phyloP scores from a whole-genome alignment of 192 early-diverging fungal species.

The Chytriomyces hyalinus region DNA sequence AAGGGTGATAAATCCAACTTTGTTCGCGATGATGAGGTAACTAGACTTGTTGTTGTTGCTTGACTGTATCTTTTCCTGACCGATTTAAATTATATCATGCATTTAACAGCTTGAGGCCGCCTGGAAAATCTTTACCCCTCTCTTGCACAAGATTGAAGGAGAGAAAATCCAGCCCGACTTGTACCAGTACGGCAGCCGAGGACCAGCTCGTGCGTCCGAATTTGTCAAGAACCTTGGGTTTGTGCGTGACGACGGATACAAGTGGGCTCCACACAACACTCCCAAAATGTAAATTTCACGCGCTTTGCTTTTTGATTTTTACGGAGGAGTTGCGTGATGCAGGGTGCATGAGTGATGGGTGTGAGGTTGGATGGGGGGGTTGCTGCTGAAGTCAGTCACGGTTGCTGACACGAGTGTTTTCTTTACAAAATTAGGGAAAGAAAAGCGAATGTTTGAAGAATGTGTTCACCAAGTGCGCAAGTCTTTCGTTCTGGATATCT shows the following conservation, averaged over 20 bases:
- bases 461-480: no score
- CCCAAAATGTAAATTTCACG: conserved; percentile 17
- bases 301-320: no score
- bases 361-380: no score
- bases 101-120: conserved; percentile 76
- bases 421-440: no score
- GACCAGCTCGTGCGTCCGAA: conserved; percentile 75
- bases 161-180: conserved; percentile 67
- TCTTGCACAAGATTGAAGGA: conserved; percentile 86
- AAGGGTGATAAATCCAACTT: conserved; percentile 95
- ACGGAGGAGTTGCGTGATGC: no score
- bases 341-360: no score
- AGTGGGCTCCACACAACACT: conserved; percentile 42
- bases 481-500: no score
- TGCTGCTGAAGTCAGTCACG: no score
- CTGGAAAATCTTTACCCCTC: conserved; percentile 97
- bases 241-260: conserved; percentile 46
- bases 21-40: conserved; percentile 67
- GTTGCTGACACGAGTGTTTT: no score
- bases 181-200: conserved; percentile 84
- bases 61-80: not conserved
- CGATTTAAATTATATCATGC: not conserved
- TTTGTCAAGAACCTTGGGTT: conserved; percentile 72
- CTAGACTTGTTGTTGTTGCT: not conserved
- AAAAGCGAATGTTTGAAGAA: no score